These are phyloP conservation scores for Phytophthora europaea DNA, from an alignment of 352 stramenopile genomes.

Conservation along the genomic window DNA sequence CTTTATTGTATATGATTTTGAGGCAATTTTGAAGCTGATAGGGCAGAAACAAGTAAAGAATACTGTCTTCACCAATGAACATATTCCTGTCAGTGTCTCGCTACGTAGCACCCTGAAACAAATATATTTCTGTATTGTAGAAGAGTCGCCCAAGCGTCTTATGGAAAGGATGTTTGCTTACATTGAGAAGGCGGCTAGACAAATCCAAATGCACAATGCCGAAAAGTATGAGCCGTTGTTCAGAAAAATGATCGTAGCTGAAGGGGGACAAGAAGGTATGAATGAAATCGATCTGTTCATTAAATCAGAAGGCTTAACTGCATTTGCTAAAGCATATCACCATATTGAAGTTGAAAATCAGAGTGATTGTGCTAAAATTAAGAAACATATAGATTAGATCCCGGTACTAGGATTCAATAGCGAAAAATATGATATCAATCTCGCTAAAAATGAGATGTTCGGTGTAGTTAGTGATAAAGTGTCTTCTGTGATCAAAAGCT, in stretches of 20 bases:
- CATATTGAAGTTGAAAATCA: neutral
- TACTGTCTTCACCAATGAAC: neutral
- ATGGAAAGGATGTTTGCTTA: slow-evolving; percentile 1
- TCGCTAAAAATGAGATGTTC: slow-evolving; percentile 44
- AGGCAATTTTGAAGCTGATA: too few species aligned
- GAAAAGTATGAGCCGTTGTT: slow-evolving; percentile 1
- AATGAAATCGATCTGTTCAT: too few species aligned
- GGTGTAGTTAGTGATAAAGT: neutral
- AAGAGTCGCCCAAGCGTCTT: neutral
- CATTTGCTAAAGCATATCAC: neutral
- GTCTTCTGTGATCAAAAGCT: neutral
- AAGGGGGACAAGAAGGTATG: neutral
- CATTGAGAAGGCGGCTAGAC: neutral
- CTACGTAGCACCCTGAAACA: neutral
- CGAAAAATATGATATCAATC: slow-evolving; percentile 39
- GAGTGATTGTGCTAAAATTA: slow-evolving; percentile 6
- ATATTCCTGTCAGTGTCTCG: neutral
- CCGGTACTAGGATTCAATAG: slow-evolving; percentile 39
- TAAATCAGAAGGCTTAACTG: neutral
- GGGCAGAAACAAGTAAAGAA: too few species aligned
- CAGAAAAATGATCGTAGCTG: slow-evolving; percentile 8
- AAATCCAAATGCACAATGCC: neutral
- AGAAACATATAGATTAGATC: slow-evolving; percentile 2
- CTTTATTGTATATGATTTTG: too few species aligned
- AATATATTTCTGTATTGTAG: neutral